Conservation (phyloP, 1,139 yeast genomes). For the Debaryomyces nepalensis region DNA sequence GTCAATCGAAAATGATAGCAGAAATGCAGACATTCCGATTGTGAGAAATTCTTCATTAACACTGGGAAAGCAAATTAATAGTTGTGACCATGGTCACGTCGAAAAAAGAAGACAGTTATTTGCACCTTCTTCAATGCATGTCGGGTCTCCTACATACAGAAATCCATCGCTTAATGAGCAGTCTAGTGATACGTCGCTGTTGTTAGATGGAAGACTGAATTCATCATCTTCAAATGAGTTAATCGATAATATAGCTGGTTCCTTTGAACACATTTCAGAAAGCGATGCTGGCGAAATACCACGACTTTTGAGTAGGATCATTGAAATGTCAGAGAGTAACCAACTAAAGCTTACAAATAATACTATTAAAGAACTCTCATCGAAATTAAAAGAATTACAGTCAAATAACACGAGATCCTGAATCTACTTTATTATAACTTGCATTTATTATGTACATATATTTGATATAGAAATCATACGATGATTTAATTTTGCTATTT, state of each 20-base stretch:
- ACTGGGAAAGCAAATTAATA: background rate
- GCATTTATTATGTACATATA: constrained; percentile 6
- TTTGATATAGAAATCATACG: constrained; percentile 3
- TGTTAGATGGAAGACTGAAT: background rate
- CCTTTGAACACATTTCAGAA: constrained; percentile 7
- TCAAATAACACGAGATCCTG: constrained; percentile 11
- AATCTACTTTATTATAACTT: background rate
- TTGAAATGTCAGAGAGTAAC: constrained; percentile 28
- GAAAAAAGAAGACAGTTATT: constrained; percentile 1
- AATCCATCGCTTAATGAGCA: background rate
- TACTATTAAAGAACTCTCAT: constrained; percentile 34
- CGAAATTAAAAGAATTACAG: constrained; percentile 27
- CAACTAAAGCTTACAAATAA: constrained; percentile 27
- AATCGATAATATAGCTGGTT: no score
- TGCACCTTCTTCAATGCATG: background rate
- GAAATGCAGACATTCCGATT: background rate
- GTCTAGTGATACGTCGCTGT: background rate
- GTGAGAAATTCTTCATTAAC: background rate
- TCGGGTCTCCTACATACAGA: background rate
- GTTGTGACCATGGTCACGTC: background rate
- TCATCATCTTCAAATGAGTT: background rate
- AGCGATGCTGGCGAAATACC: constrained; percentile 30
- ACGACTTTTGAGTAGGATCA: constrained; percentile 24
- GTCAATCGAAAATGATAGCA: no score
- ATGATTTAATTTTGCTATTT: background rate